Evolutionary conservation across 768 basidiomycete species (phyloP).

Genomic region (Suillus subluteus): DNA sequence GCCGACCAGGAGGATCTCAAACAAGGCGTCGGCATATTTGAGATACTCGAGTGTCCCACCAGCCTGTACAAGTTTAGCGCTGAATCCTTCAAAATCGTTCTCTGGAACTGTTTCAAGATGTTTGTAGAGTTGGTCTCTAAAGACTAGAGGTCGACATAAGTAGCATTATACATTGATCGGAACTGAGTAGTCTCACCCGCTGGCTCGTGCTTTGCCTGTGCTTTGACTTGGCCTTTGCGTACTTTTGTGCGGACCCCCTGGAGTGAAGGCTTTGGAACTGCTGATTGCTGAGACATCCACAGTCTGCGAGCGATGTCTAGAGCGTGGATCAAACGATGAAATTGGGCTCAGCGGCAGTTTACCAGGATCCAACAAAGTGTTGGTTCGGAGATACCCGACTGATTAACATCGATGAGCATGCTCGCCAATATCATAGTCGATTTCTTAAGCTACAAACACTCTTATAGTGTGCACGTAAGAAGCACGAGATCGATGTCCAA

Average conservation of each 20-base stretch:
- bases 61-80: slow-evolving; percentile 86
- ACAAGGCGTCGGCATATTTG: slow-evolving; percentile 96
- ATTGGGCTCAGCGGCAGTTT: neutral
- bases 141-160: slow-evolving; percentile 54
- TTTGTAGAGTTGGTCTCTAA: slow-evolving; percentile 92
- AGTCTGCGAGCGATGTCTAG: slow-evolving; percentile 46
- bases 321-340: slow-evolving; percentile 23
- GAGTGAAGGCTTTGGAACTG: slow-evolving; percentile 85
- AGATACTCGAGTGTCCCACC: slow-evolving; percentile 92
- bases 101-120: slow-evolving; percentile 82
- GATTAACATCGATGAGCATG: slow-evolving; percentile 1
- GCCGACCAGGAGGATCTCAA: slow-evolving; percentile 94
- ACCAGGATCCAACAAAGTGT: neutral
- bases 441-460: neutral
- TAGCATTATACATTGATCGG: neutral
- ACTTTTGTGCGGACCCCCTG: slow-evolving; percentile 93
- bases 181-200: slow-evolving; percentile 46
- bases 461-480: neutral
- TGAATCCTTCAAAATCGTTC: slow-evolving; percentile 81
- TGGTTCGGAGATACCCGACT: slow-evolving; percentile 30
- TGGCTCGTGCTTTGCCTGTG: slow-evolving; percentile 93
- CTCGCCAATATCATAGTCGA: neutral
- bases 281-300: slow-evolving; percentile 93
- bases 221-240: slow-evolving; percentile 91
- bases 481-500: neutral